A percentile compares a stretch with the other conserved stretches of the same genome.
Conservation (phyloP, 176 grass and related monocot species). For the Leersia perrieri region DNA sequence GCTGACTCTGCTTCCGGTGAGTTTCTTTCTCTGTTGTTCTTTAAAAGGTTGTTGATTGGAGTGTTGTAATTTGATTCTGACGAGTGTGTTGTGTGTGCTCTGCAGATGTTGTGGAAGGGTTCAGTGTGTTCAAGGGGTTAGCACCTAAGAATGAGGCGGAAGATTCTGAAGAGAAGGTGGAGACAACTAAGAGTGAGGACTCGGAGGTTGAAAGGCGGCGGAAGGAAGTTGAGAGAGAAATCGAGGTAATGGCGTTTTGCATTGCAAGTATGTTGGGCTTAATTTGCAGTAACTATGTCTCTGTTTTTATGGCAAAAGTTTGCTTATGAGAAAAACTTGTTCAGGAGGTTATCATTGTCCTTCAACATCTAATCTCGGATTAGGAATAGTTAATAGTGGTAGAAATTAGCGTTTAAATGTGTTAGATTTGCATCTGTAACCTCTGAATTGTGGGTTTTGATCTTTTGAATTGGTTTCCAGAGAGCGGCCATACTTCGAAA, state of each 20-base stretch:
- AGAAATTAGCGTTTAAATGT: background rate
- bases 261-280: background rate
- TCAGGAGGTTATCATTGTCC: background rate
- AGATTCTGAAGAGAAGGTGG: constrained; percentile 16
- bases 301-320: background rate
- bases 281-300: background rate
- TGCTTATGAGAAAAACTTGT: background rate
- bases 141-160: constrained; percentile 6
- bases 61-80: constrained; percentile 11
- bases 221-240: constrained; percentile 71
- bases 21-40: background rate
- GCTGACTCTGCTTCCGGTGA: constrained; percentile 24
- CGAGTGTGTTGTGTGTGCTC: constrained; percentile 1
- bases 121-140: constrained; percentile 76
- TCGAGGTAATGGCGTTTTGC: constrained; percentile 56
- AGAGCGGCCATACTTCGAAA: constrained; percentile 70
- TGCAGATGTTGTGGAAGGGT: constrained; percentile 65
- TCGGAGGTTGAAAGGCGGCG: constrained; percentile 28
- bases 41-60: background rate
- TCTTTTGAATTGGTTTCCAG: constrained; percentile 32
- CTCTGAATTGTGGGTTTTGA: background rate
- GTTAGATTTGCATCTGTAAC: background rate
- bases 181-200: constrained; percentile 26
- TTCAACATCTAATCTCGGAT: background rate
- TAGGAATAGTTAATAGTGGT: background rate